These are phyloP conservation scores for Singerocomus rubriflavus DNA, from an alignment of 1,284 basidiomycete genomes.

Conservation along the genomic window DNA sequence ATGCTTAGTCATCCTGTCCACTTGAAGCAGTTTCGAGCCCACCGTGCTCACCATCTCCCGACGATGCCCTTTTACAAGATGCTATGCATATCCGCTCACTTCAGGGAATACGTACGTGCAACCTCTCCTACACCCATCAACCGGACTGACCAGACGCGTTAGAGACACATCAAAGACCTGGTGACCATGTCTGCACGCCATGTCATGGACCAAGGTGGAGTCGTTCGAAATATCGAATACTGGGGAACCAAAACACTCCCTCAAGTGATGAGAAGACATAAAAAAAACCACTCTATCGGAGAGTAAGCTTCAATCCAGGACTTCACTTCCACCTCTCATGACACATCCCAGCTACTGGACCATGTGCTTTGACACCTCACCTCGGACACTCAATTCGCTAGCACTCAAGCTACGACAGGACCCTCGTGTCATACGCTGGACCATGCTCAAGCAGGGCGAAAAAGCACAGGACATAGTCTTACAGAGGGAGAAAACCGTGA, in stretches of 20 bases:
- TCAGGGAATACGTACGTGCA: slow-evolving; percentile 61
- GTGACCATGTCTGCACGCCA: slow-evolving; percentile 72
- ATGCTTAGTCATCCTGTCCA: too few relatives aligned
- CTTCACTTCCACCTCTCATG: slow-evolving; percentile 11
- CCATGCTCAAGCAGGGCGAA: slow-evolving; percentile 76
- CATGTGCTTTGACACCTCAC: slow-evolving; percentile 85
- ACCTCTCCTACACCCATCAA: neutral
- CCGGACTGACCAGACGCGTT: slow-evolving; percentile 7
- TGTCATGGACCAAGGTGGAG: slow-evolving; percentile 75
- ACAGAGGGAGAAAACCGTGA: slow-evolving; percentile 36
- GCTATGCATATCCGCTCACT: slow-evolving; percentile 74
- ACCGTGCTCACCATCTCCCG: too few relatives aligned
- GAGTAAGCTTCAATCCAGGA: slow-evolving; percentile 58
- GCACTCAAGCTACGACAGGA: slow-evolving; percentile 70
- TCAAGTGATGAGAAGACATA: slow-evolving; percentile 73
- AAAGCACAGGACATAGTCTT: slow-evolving; percentile 64
- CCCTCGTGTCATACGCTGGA: slow-evolving; percentile 81
- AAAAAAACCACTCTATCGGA: slow-evolving; percentile 60
- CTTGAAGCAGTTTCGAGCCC: too few relatives aligned
- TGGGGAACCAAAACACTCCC: slow-evolving; percentile 75
- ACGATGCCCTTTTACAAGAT: slow-evolving; percentile 81
- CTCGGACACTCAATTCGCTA: slow-evolving; percentile 61
- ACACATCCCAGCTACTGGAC: slow-evolving; percentile 74
- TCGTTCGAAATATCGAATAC: slow-evolving; percentile 75
- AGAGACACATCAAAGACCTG: slow-evolving; percentile 77